Base-by-base conservation (phyloP, 1,284 basidiomycete species). In the Termitomyces sp. region DNA sequence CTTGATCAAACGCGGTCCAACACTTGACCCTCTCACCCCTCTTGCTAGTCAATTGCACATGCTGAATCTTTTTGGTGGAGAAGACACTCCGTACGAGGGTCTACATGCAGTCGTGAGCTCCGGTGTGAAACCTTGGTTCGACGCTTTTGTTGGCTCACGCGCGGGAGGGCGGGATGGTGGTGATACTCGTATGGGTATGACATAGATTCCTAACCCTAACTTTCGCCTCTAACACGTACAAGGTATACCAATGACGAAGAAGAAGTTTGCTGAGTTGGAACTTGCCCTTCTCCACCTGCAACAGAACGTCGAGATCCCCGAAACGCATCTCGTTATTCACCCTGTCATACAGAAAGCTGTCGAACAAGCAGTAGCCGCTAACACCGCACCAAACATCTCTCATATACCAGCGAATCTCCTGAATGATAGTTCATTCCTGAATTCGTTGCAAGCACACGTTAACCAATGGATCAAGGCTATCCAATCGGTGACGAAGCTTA, bases 401-500 rank as follows among this genome's bases (percentile, higher is more conserved):
- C 79, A 89, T 57, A 82, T 95, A 54, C 87, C 91, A 16, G 58
- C 80, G 7, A 82, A 86, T 60, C 72, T 86, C 38, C 79, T 98
- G 24, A 84, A 84, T 60, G 96, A 99, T 72, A 89, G 88, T 46
- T 76, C 85, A 1, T 99, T 99, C 74, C 84, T 99, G 51, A 99
- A 98, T 68, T 86, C 88, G 34, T 80, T 99, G 2, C 96, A 98
- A 64, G 81, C 83, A 11, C 91, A 98, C 60, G 96, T 99, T 62
- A 98, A 98, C 68, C 81, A 84, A 16, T 99, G 96, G 97, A 97
- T 99, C 73, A 97, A 97, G 71, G 91, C 94, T 52, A 96, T 99
- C 49, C 96, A 98, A 70, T 86, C 91, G 0, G 93, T 99, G 53
- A 98, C 97, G 14, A 97, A 96, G 66, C 82, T 99, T 14, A 84